Conservation (phyloP, 2,329 filamentous ascomycete genomes). For the Monosporascus sp. region DNA sequence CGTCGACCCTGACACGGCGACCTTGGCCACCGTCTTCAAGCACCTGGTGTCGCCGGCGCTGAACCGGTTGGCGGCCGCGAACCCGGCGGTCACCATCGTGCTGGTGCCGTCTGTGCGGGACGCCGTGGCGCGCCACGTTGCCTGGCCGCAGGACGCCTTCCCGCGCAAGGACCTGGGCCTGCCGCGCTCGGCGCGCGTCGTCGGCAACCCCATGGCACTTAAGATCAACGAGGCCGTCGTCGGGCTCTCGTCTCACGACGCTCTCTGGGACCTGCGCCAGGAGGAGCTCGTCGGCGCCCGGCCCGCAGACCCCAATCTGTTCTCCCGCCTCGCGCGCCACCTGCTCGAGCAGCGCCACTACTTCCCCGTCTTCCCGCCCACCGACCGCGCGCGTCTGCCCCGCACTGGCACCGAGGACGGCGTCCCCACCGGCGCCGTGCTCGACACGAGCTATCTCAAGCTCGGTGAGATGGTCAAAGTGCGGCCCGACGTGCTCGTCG, state of each 20-base stretch:
- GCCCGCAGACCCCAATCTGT: conserved; percentile 51
- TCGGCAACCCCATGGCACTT: conserved; percentile 87
- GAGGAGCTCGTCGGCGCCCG: conserved; percentile 63
- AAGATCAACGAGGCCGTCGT: conserved; percentile 82
- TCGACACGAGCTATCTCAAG: conserved; percentile 82
- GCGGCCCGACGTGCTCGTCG: conserved; percentile 75
- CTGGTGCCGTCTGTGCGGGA: conserved; percentile 73
- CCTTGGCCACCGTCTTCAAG: conserved; percentile 77
- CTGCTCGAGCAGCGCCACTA: conserved; percentile 88
- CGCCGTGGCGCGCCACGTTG: conserved; percentile 62
- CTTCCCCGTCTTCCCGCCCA: conserved; percentile 81
- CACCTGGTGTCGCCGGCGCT: conserved; percentile 71
- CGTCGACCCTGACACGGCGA: conserved; percentile 71
- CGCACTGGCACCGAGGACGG: conserved; percentile 57
- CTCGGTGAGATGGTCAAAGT: conserved; percentile 87
- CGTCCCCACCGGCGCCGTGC: conserved; percentile 64
- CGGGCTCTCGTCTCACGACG: conserved; percentile 77
- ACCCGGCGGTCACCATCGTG: conserved; percentile 75
- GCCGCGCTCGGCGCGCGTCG: conserved; percentile 49
- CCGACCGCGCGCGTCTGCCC: conserved; percentile 60
- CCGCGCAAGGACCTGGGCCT: conserved; percentile 68
- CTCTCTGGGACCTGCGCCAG: conserved; percentile 72
- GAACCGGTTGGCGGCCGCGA: conserved; percentile 60
- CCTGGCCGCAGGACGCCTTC: conserved; percentile 58
- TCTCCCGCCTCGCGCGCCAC: conserved; percentile 68